These are phyloP conservation scores for Lizanozyma gosingica DNA, from an alignment of 1,139 yeast species.

Conservation along the genomic window DNA sequence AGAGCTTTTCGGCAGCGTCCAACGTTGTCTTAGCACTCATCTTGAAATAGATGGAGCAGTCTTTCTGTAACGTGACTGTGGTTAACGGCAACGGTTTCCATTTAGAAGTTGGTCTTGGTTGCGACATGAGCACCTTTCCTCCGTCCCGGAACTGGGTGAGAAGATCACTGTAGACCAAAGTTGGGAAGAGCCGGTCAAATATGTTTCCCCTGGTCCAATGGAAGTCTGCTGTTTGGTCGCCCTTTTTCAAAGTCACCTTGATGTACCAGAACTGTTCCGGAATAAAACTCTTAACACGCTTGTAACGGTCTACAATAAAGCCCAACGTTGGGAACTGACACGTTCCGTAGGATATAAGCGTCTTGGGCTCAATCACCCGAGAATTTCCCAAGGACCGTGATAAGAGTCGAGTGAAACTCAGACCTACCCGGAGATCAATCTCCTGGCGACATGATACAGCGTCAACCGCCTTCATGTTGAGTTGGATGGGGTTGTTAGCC, in stretches of 20 bases:
- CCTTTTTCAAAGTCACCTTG: slow-evolving; percentile 40
- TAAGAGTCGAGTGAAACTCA: slow-evolving; percentile 75
- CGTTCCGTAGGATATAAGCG: slow-evolving; percentile 70
- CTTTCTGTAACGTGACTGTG: slow-evolving; percentile 90
- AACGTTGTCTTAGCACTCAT: slow-evolving; percentile 77
- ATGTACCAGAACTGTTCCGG: slow-evolving; percentile 81
- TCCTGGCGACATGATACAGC: slow-evolving; percentile 87
- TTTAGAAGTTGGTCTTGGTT: slow-evolving; percentile 58
- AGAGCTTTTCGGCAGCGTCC: slow-evolving; percentile 78
- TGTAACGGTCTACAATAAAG: slow-evolving; percentile 90
- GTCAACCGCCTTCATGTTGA: slow-evolving; percentile 64
- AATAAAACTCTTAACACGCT: slow-evolving; percentile 59
- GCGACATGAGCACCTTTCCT: slow-evolving; percentile 47
- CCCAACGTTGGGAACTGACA: slow-evolving; percentile 98
- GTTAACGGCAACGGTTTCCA: slow-evolving; percentile 87
- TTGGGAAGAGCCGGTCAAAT: slow-evolving; percentile 63
- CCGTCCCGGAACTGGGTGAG: slow-evolving; percentile 26
- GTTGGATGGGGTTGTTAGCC: slow-evolving; percentile 52
- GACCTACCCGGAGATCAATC: slow-evolving; percentile 82
- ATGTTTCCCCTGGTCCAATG: slow-evolving; percentile 64
- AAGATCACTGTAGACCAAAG: slow-evolving; percentile 60
- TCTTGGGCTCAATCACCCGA: slow-evolving; percentile 12
- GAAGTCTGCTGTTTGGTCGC: slow-evolving; percentile 29
- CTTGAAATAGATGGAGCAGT: slow-evolving; percentile 66
- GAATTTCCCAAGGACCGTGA: slow-evolving; percentile 25